Evolutionary conservation across 805 yeast species (phyloP), one percentile per base, ranked within the genome.

Genomic region (Suhomyces prunicola): DNA sequence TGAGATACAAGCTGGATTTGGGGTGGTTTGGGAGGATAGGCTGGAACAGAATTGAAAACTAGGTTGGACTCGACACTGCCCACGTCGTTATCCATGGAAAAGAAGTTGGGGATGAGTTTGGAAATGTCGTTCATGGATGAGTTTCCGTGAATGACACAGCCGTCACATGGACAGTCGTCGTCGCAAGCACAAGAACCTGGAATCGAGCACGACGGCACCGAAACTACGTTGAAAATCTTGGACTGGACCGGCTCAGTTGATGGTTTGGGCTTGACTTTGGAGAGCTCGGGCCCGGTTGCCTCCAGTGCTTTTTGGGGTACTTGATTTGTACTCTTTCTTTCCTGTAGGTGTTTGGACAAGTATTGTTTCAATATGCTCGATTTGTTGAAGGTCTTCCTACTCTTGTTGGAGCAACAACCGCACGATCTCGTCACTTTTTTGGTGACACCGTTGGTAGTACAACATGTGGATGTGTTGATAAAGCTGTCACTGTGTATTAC

Each of bases 111-210:
- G 12, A 44, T 33, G 19, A 50, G 26, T 15, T 42, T 44, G 44
- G 23, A 22, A 19, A 44, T 24, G 6, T 44, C 48, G 6, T 45
- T 41, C 27, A 36, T 10, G n/a, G 33, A 3, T 6, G 46, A 12
- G 41, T 64, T 67, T 12, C 68, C 69, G 60, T 75, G 80, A 1
- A 64, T 67, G 26, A 60, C 58, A 51, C 80, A 75, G 4, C 72
- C 71, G 12, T 62, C 68, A 58, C 80, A 75, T 6, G 62, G 39
- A 56, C 80, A 75, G 41, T 64, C 63, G 12, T 65, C 69, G 31
- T 64, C 68, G 59, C 80, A 75, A 36, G 63, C 55, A 55, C 80
- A 75, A 2, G 72, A 56, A 2, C 74, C 74, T 0, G 70, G 69
- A 12, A 70, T 58, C 2, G 75, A 65, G 55, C 76, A 72, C 22